Percentiles rank a stretch among this genome's conserved stretches.
phyloP scores from a whole-genome alignment of 805 yeast species.

The Wickerhamiella bombiphila region DNA sequence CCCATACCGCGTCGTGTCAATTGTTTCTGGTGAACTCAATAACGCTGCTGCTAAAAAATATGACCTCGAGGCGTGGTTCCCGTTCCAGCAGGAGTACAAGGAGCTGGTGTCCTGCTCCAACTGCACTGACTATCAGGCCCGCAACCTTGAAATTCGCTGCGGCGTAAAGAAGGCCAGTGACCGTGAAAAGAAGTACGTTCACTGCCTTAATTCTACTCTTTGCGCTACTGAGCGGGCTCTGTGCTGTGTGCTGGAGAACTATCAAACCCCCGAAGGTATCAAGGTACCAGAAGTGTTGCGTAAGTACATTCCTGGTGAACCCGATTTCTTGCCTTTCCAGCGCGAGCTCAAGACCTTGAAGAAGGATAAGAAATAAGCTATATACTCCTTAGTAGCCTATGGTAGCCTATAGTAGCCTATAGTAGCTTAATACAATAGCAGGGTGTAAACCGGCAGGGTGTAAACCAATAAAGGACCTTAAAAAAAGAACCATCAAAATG shows the following conservation, averaged over 20 bases:
- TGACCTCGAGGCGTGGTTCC: slow-evolving; percentile 99
- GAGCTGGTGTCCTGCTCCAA: slow-evolving; percentile 97
- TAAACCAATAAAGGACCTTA: no score
- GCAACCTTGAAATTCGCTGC: slow-evolving; percentile 97
- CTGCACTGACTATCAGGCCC: slow-evolving; percentile 98
- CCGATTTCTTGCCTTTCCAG: slow-evolving; percentile 82
- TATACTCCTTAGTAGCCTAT: no score
- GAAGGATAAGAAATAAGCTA: slow-evolving; percentile 13
- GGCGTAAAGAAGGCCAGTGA: slow-evolving; percentile 94
- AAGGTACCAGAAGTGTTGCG: slow-evolving; percentile 89
- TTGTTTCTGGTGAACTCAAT: slow-evolving; percentile 96
- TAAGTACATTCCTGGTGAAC: slow-evolving; percentile 95
- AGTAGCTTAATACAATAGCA: neutral
- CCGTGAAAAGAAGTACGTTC: slow-evolving; percentile 93
- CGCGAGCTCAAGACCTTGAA: slow-evolving; percentile 44
- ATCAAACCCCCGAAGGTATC: slow-evolving; percentile 93
- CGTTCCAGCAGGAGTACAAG: slow-evolving; percentile 95
- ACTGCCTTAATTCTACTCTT: slow-evolving; percentile 92
- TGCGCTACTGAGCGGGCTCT: slow-evolving; percentile 97
- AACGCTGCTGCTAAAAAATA: slow-evolving; percentile 98
- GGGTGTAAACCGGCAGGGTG: neutral
- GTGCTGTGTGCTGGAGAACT: slow-evolving; percentile 94
- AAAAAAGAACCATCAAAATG: no score
- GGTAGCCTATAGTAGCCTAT: neutral
- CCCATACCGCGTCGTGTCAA: slow-evolving; percentile 95